Evolutionary conservation across 176 grass and related monocot genomes (phyloP).

Genomic region (Musa itinerans): DNA sequence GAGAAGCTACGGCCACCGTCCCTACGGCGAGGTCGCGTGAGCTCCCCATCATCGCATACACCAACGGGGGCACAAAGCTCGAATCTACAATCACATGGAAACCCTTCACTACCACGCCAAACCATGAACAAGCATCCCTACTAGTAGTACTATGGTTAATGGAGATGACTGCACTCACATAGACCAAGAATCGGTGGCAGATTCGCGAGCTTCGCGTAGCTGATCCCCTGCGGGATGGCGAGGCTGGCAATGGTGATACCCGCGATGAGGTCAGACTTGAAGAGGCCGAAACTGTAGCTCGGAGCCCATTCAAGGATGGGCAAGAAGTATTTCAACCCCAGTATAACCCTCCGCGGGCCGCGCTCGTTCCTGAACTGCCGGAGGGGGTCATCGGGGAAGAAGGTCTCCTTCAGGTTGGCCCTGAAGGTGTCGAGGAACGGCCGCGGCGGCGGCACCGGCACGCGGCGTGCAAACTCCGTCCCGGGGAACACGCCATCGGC

Average conservation of each 20-base stretch:
- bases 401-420: conserved; percentile 17
- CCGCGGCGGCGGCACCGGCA: conserved; percentile 8
- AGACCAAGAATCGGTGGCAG: conserved; percentile 12
- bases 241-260: conserved; percentile 20
- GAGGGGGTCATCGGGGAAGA: conserved; percentile 15
- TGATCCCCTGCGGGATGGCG: conserved; percentile 14
- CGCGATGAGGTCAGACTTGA: conserved; percentile 15
- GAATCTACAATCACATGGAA: conserved; percentile 40
- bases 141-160: neutral
- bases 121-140: no score
- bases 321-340: conserved; percentile 7
- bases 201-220: conserved; percentile 18
- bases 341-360: neutral
- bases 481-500: neutral
- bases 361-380: conserved; percentile 8
- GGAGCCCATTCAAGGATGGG: conserved; percentile 18
- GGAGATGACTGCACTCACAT: neutral
- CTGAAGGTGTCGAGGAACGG: conserved; percentile 11
- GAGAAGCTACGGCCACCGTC: conserved; percentile 78
- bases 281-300: neutral
- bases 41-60: conserved; percentile 97
- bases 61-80: conserved; percentile 95
- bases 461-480: neutral
- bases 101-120: no score
- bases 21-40: conserved; percentile 81